Evolutionary conservation across 1,284 basidiomycete species (phyloP).

Genomic region (Leccinum griseonigrum): DNA sequence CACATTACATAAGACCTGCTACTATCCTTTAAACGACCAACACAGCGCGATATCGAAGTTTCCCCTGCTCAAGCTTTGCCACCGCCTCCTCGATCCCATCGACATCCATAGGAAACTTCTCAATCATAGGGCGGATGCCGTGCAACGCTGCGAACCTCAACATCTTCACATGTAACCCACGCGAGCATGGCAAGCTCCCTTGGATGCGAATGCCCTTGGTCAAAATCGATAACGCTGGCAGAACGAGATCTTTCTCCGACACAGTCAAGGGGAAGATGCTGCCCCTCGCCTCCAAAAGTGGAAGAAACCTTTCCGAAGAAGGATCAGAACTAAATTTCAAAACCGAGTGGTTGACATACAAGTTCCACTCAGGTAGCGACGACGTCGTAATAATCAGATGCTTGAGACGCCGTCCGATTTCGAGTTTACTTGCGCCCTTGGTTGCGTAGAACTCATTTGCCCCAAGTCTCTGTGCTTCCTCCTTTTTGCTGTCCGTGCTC

Average conservation of each 20-base stretch:
- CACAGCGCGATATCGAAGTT: slow-evolving; percentile 33
- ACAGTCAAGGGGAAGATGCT: slow-evolving; percentile 25
- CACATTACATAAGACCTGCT: neutral
- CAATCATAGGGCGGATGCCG: slow-evolving; percentile 23
- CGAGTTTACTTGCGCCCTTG: slow-evolving; percentile 21
- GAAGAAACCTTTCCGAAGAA: slow-evolving; percentile 19
- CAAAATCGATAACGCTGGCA: slow-evolving; percentile 21
- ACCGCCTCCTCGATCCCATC: slow-evolving; percentile 33
- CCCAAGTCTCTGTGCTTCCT: slow-evolving; percentile 54
- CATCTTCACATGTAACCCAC: slow-evolving; percentile 31
- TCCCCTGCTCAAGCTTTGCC: slow-evolving; percentile 23
- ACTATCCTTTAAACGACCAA: slow-evolving; percentile 19
- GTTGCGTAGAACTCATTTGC: slow-evolving; percentile 42
- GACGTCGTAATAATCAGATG: slow-evolving; percentile 32
- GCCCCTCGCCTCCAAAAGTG: slow-evolving; percentile 22
- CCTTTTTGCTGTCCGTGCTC: slow-evolving; percentile 51
- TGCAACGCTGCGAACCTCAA: slow-evolving; percentile 28
- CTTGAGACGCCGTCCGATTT: slow-evolving; percentile 24
- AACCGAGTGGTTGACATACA: slow-evolving; percentile 17
- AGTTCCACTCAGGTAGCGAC: slow-evolving; percentile 26
- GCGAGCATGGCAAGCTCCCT: slow-evolving; percentile 24
- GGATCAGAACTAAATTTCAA: slow-evolving; percentile 1
- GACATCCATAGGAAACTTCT: slow-evolving; percentile 30
- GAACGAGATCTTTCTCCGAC: slow-evolving; percentile 17
- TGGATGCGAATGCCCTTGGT: slow-evolving; percentile 22